Percentiles rank a stretch among this genome's conserved stretches.
Conservation (phyloP, 2,329 filamentous ascomycete species). For the Penicillium decumbens region DNA sequence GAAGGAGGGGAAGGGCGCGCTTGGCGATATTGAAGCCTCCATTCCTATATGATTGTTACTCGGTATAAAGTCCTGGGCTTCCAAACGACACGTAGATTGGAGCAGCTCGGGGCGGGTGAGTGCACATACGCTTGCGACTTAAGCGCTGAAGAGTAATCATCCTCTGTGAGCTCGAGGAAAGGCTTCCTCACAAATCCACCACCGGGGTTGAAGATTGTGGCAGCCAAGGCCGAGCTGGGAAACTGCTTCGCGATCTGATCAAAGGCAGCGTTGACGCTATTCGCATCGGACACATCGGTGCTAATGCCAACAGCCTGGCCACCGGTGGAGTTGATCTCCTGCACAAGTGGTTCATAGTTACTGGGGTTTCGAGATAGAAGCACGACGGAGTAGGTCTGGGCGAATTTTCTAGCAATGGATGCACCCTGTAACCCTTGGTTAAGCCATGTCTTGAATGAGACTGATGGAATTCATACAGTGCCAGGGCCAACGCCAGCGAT, state of each 20-base stretch:
- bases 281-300: constrained; percentile 53
- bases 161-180: constrained; percentile 56
- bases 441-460: neutral
- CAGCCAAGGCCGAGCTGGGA: constrained; percentile 43
- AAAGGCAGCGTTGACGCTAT: constrained; percentile 52
- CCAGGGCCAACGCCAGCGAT: constrained; percentile 47
- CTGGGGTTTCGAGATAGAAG: constrained; percentile 56
- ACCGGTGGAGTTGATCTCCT: constrained; percentile 56
- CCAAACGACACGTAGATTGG: neutral
- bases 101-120: neutral
- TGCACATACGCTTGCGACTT: constrained; percentile 47
- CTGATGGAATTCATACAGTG: constrained; percentile 30
- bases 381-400: constrained; percentile 55
- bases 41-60: constrained; percentile 23
- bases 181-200: constrained; percentile 57
- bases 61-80: neutral
- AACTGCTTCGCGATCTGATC: constrained; percentile 52
- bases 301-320: constrained; percentile 59
- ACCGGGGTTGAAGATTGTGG: constrained; percentile 59
- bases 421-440: constrained; percentile 51
- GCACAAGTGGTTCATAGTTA: constrained; percentile 52
- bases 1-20: constrained; percentile 63
- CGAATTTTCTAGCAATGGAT: constrained; percentile 57
- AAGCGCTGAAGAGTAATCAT: constrained; percentile 52
- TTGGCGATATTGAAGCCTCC: constrained; percentile 76